A percentile compares a stretch with the other conserved stretches of the same genome.
Conservation (phyloP, 2,329 filamentous ascomycete species). For the Alternaria sp. region DNA sequence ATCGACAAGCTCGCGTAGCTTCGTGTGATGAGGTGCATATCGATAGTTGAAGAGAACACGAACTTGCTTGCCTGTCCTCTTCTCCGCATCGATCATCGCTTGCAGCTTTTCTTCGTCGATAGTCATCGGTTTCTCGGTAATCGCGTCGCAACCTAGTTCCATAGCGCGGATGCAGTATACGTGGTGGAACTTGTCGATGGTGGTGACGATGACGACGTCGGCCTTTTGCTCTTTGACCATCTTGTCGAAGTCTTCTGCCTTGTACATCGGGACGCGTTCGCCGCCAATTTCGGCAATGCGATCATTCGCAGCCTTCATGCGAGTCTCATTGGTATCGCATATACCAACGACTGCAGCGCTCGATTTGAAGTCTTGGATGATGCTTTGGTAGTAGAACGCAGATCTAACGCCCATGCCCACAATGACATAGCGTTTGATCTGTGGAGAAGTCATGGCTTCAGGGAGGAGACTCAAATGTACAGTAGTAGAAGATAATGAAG, state of each 20-base stretch:
- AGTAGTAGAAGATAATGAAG: not conserved
- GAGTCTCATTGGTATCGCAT: conserved; percentile 67
- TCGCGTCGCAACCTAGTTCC: conserved; percentile 64
- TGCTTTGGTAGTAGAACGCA: conserved; percentile 67
- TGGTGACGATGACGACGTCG: conserved; percentile 68
- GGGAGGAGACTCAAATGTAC: not conserved
- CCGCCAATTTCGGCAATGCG: conserved; percentile 58
- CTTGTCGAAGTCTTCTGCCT: conserved; percentile 61
- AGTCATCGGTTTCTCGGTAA: conserved; percentile 72
- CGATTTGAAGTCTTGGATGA: conserved; percentile 58
- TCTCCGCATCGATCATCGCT: conserved; percentile 62
- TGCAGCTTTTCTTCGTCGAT: conserved; percentile 63
- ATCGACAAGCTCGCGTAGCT: conserved; percentile 61
- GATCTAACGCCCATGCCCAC: conserved; percentile 66
- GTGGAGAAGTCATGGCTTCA: not conserved
- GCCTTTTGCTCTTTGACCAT: conserved; percentile 65
- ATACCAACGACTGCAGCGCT: conserved; percentile 62
- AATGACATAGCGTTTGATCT: conserved; percentile 55
- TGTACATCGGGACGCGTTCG: conserved; percentile 59
- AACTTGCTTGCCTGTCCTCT: conserved; percentile 57
- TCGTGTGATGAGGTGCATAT: conserved; percentile 69
- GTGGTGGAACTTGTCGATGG: conserved; percentile 67
- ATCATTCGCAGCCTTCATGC: conserved; percentile 63
- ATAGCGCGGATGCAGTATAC: conserved; percentile 65
- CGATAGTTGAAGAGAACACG: conserved; percentile 70